Conservation (phyloP, 2,329 filamentous ascomycete genomes). For the Blastomyces silverae region DNA sequence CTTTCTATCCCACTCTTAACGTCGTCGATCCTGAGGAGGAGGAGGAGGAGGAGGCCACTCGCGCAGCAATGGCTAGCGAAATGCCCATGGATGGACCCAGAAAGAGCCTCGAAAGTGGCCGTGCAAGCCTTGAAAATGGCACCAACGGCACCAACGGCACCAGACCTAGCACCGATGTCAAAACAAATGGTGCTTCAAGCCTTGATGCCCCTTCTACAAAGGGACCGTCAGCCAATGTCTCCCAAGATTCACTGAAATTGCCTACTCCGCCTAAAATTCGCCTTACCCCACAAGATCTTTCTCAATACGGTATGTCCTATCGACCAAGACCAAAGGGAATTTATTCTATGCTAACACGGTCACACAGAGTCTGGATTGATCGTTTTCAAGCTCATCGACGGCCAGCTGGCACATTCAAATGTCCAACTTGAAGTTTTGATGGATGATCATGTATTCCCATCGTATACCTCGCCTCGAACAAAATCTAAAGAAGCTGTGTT, state of each 20-base stretch:
- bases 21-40: constrained; percentile 76
- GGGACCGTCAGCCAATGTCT: constrained; percentile 37
- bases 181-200: constrained; percentile 28
- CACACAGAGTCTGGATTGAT: constrained; percentile 73
- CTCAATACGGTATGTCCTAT: constrained; percentile 58
- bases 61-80: constrained; percentile 26
- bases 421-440: constrained; percentile 81
- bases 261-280: constrained; percentile 60
- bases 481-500: constrained; percentile 63
- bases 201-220: constrained; percentile 34
- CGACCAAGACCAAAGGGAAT: neutral
- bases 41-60: constrained; percentile 38
- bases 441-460: constrained; percentile 89
- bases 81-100: constrained; percentile 21
- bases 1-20: constrained; percentile 87
- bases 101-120: constrained; percentile 22
- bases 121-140: constrained; percentile 13
- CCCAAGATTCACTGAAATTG: constrained; percentile 42
- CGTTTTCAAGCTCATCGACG: constrained; percentile 90
- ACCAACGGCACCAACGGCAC: constrained; percentile 18
- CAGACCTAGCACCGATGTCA: constrained; percentile 29
- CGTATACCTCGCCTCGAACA: constrained; percentile 74
- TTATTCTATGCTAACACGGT: constrained; percentile 30
- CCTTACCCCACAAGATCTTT: constrained; percentile 70
- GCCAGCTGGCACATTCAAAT: constrained; percentile 68